These are phyloP conservation scores for Claviceps sp. DNA, from an alignment of 2,329 filamentous ascomycete genomes.

Conservation along the genomic window DNA sequence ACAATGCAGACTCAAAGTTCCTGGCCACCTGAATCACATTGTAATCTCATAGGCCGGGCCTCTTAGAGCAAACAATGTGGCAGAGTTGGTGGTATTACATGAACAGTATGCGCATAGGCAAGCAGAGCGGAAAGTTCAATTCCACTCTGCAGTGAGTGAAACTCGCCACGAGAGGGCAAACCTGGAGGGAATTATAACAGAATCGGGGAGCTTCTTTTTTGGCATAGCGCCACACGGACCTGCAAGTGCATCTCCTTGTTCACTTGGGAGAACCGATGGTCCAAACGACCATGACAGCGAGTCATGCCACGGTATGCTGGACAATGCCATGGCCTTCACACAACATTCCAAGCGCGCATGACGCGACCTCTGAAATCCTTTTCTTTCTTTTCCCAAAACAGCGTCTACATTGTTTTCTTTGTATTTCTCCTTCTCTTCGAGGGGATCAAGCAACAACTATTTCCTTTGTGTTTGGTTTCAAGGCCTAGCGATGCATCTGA, in stretches of 20 bases:
- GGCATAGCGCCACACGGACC: too few relatives aligned
- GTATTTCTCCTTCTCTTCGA: not conserved
- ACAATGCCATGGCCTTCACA: not conserved
- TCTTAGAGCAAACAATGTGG: not conserved
- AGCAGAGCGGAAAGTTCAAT: not conserved
- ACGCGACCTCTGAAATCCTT: not conserved
- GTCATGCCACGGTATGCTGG: not conserved
- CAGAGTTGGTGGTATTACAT: not conserved
- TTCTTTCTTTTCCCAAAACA: not conserved
- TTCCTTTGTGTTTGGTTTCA: not conserved
- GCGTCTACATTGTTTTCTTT: not conserved
- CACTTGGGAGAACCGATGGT: too few relatives aligned
- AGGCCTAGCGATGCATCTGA: not conserved
- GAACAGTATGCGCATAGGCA: not conserved
- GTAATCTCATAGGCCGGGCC: slow-evolving; percentile 42
- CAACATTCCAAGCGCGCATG: not conserved
- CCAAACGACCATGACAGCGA: not conserved
- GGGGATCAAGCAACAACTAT: not conserved
- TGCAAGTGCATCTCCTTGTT: too few relatives aligned
- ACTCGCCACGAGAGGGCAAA: too few relatives aligned
- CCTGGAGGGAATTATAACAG: too few relatives aligned
- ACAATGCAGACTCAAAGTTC: slow-evolving; percentile 61
- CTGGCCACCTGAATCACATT: slow-evolving; percentile 72
- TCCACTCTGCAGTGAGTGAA: not conserved
- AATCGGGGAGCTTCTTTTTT: too few relatives aligned